Evolutionary conservation across 116 monocot genomes (phyloP).

Genomic region (Cymodocea nodosa): DNA sequence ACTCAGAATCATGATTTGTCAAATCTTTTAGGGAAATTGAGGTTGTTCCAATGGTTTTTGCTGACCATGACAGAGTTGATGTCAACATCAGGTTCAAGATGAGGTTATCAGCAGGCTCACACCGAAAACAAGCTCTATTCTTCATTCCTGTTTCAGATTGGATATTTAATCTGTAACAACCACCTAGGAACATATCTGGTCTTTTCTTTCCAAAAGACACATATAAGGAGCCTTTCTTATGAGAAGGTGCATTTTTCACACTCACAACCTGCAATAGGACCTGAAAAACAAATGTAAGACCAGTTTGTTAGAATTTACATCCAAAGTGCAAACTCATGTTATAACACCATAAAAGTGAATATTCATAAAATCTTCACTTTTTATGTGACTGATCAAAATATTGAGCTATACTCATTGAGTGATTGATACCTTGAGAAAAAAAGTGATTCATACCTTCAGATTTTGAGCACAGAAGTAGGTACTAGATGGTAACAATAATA

Average conservation of each 20-base stretch:
- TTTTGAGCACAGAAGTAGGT: too few species aligned
- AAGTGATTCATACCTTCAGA: too few species aligned
- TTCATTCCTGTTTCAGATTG: slow-evolving; percentile 40
- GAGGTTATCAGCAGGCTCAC: slow-evolving; percentile 13
- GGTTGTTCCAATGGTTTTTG: slow-evolving; percentile 49
- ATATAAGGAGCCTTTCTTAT: slow-evolving; percentile 32
- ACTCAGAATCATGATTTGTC: slow-evolving; percentile 31
- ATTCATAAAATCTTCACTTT: too few species aligned
- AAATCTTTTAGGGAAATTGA: slow-evolving; percentile 51
- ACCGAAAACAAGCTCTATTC: slow-evolving; percentile 31
- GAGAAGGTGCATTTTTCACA: slow-evolving; percentile 34
- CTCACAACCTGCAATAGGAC: slow-evolving; percentile 61
- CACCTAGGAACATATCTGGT: slow-evolving; percentile 54
- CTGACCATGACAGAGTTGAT: slow-evolving; percentile 9
- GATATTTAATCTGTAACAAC: slow-evolving; percentile 30
- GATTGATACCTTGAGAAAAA: too few species aligned
- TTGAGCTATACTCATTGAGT: too few species aligned
- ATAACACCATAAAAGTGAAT: not conserved
- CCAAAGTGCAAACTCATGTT: not conserved
- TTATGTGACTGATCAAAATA: too few species aligned
- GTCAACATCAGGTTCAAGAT: slow-evolving; percentile 35
- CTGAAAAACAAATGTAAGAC: slow-evolving; percentile 17
- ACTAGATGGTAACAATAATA: too few species aligned
- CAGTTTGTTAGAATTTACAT: not conserved
- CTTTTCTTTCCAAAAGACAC: slow-evolving; percentile 55